phyloP scores from a whole-genome alignment of 2,329 filamentous ascomycete species.

The Cladosporium oxysporum region DNA sequence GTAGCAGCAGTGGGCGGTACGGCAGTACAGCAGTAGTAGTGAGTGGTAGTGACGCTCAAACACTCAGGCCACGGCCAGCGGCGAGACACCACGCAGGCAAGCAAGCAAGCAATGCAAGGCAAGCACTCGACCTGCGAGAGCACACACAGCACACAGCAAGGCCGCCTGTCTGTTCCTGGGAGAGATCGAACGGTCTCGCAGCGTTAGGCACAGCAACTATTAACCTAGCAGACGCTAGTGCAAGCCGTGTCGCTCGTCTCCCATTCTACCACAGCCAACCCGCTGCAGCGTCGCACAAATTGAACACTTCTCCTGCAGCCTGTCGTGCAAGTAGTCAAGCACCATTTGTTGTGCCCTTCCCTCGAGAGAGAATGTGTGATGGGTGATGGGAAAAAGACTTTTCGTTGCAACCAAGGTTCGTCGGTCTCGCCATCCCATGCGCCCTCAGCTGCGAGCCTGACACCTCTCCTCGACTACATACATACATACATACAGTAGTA shows the following conservation, averaged over 20 bases:
- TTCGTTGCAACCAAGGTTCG: background rate
- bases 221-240: background rate
- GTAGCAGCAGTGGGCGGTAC: background rate
- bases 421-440: background rate
- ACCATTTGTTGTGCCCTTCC: background rate
- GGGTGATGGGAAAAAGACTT: background rate
- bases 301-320: background rate
- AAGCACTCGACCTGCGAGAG: background rate
- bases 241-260: constrained; percentile 11
- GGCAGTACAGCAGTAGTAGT: background rate
- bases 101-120: background rate
- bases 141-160: background rate
- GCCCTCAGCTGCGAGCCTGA: constrained; percentile 11
- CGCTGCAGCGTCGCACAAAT: constrained; percentile 10
- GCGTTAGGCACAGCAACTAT: constrained; percentile 8
- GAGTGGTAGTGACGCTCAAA: background rate
- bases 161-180: background rate
- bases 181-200: background rate
- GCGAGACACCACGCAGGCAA: background rate
- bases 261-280: background rate
- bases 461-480: constrained; percentile 1
- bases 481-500: background rate
- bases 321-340: background rate
- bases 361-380: background rate
- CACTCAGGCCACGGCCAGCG: background rate